Evolutionary conservation across 2,329 filamentous ascomycete genomes (phyloP).

Genomic region (Aspergillus pseudoterreus): DNA sequence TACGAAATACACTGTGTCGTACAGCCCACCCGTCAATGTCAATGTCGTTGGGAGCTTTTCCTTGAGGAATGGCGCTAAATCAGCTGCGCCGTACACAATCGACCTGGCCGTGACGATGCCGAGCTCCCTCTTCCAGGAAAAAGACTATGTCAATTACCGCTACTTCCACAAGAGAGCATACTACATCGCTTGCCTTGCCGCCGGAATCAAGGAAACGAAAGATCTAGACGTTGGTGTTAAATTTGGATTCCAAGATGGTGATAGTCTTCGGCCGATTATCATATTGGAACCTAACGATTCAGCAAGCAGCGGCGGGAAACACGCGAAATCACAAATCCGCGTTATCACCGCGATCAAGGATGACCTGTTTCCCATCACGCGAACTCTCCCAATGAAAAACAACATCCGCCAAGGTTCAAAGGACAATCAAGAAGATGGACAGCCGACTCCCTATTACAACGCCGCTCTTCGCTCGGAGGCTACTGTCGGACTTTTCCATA

Average conservation of each 20-base stretch:
- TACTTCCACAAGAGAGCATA: constrained; percentile 95
- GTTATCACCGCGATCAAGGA: constrained; percentile 73
- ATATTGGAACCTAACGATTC: constrained; percentile 37
- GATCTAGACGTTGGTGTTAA: constrained; percentile 53
- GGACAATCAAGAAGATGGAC: constrained; percentile 32
- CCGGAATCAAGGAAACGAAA: constrained; percentile 60
- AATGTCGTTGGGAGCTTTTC: constrained; percentile 90
- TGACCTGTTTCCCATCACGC: constrained; percentile 65
- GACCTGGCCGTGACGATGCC: constrained; percentile 91
- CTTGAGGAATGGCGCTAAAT: constrained; percentile 67
- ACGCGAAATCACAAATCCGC: constrained; percentile 58
- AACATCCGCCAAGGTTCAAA: constrained; percentile 61
- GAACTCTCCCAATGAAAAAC: constrained; percentile 66
- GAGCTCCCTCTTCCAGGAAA: constrained; percentile 74
- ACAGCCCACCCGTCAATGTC: constrained; percentile 69
- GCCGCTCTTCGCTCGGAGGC: constrained; percentile 75
- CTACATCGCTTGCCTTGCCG: constrained; percentile 78
- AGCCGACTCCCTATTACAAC: constrained; percentile 83
- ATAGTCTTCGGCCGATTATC: constrained; percentile 70
- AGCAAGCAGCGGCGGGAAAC: constrained; percentile 32
- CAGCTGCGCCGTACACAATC: constrained; percentile 53
- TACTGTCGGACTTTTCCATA: constrained; percentile 69
- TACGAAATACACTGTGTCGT: constrained; percentile 77
- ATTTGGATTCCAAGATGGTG: constrained; percentile 68
- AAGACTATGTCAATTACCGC: constrained; percentile 87